Conservation (phyloP, 2,329 filamentous ascomycete species). For the Metarhizium robertsii region DNA sequence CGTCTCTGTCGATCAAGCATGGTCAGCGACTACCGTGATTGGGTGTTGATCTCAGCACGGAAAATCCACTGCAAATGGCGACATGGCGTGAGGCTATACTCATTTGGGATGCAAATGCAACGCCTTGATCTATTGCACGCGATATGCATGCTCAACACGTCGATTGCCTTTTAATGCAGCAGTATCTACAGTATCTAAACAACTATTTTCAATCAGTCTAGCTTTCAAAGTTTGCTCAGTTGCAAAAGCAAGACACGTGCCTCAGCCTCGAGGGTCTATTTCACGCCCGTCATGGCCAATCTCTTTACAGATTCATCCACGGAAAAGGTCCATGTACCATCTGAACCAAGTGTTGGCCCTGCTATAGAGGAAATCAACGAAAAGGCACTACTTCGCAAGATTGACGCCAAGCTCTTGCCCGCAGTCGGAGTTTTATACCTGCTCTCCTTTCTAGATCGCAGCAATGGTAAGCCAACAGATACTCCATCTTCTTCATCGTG, state of each 20-base stretch:
- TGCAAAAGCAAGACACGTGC: not conserved
- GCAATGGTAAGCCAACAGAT: slow-evolving; percentile 39
- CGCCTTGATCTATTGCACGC: no score
- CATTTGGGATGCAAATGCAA: not conserved
- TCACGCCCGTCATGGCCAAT: not conserved
- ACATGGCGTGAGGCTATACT: not conserved
- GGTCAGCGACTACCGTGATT: not conserved
- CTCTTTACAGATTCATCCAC: not conserved
- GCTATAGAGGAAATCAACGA: not conserved
- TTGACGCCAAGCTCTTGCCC: slow-evolving; percentile 42
- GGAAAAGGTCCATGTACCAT: not conserved
- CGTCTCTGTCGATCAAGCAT: no score
- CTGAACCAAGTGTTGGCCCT: not conserved
- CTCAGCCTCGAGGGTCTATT: not conserved
- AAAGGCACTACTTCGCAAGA: slow-evolving; percentile 40
- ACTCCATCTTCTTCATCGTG: not conserved
- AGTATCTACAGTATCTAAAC: no score
- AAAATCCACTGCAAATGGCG: not conserved
- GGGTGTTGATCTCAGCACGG: not conserved
- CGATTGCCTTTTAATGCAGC: not conserved
- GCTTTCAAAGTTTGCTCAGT: not conserved
- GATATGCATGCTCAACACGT: not conserved
- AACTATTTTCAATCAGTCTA: not conserved
- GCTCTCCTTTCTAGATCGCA: slow-evolving; percentile 47
- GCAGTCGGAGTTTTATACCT: slow-evolving; percentile 46